Evolutionary conservation across 2,329 filamentous ascomycete genomes (phyloP).

Genomic region (Rutstroemia sp.): DNA sequence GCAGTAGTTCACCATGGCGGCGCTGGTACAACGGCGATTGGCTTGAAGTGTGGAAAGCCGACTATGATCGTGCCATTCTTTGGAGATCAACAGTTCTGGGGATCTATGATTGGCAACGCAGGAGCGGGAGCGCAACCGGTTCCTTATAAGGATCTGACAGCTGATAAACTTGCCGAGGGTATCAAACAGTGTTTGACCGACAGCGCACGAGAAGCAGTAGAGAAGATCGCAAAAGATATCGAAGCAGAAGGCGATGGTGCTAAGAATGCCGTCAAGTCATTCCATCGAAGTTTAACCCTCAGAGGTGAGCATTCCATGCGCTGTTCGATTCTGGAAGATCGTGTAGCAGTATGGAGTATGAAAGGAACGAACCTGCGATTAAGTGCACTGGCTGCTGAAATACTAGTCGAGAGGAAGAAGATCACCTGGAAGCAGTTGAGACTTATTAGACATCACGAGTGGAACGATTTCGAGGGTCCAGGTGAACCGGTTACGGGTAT

Average conservation of each 20-base stretch:
- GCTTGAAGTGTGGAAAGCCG: slow-evolving; percentile 62
- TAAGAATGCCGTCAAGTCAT: slow-evolving; percentile 58
- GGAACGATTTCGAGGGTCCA: slow-evolving; percentile 71
- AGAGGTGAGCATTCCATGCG: slow-evolving; percentile 48
- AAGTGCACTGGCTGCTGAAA: slow-evolving; percentile 56
- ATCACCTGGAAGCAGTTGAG: slow-evolving; percentile 56
- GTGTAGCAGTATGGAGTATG: slow-evolving; percentile 58
- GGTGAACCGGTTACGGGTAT: slow-evolving; percentile 65
- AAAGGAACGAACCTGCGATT: slow-evolving; percentile 54
- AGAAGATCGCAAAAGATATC: slow-evolving; percentile 54
- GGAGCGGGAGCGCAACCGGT: slow-evolving; percentile 59
- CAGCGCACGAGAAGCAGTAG: slow-evolving; percentile 49
- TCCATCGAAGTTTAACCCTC: slow-evolving; percentile 53
- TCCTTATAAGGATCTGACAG: slow-evolving; percentile 59
- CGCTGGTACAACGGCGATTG: slow-evolving; percentile 69
- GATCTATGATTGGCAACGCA: slow-evolving; percentile 56
- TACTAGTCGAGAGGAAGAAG: slow-evolving; percentile 54
- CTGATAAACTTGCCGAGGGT: slow-evolving; percentile 59
- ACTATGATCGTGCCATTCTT: slow-evolving; percentile 77
- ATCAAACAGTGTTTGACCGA: slow-evolving; percentile 61
- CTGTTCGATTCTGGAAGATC: slow-evolving; percentile 57
- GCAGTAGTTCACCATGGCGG: slow-evolving; percentile 72
- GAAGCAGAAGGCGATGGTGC: slow-evolving; percentile 59
- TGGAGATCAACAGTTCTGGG: slow-evolving; percentile 75
- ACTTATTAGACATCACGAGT: slow-evolving; percentile 60